Percentiles rank a stretch among this genome's conserved stretches.
Conservation (phyloP, 1,139 yeast genomes). For the Saccharomyces hybrid region DNA sequence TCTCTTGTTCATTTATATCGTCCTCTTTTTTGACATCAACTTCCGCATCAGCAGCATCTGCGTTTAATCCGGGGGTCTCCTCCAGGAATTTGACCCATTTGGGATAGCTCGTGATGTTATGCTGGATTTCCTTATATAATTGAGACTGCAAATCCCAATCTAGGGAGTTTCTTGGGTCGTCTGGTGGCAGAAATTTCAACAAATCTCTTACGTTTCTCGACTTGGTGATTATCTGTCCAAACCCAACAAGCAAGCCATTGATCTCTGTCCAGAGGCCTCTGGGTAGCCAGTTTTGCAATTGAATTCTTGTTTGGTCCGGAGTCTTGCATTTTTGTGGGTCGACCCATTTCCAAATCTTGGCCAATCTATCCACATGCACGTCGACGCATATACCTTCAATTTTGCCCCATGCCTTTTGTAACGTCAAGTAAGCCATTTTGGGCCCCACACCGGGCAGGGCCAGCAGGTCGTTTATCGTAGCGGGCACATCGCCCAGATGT, state of each 20-base stretch:
- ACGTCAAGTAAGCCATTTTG: slow-evolving; percentile 79
- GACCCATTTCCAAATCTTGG: slow-evolving; percentile 81
- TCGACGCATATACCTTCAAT: slow-evolving; percentile 88
- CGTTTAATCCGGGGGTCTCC: neutral
- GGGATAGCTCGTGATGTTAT: slow-evolving; percentile 1
- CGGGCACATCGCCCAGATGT: slow-evolving; percentile 62
- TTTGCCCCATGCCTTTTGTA: slow-evolving; percentile 74
- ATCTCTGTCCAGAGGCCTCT: slow-evolving; percentile 68
- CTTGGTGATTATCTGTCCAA: slow-evolving; percentile 82
- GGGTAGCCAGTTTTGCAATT: slow-evolving; percentile 71
- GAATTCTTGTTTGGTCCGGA: slow-evolving; percentile 70
- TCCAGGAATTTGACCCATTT: slow-evolving; percentile 4
- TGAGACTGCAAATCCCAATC: slow-evolving; percentile 7
- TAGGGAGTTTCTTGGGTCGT: slow-evolving; percentile 15
- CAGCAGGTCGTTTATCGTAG: slow-evolving; percentile 56
- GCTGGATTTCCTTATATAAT: slow-evolving; percentile 2
- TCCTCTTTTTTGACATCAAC: neutral
- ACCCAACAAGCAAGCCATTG: slow-evolving; percentile 82
- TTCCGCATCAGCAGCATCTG: neutral
- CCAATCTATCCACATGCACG: slow-evolving; percentile 78
- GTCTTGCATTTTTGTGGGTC: slow-evolving; percentile 41
- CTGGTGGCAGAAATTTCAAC: slow-evolving; percentile 47
- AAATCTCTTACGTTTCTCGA: slow-evolving; percentile 61
- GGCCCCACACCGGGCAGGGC: slow-evolving; percentile 91
- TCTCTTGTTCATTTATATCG: neutral